Evolutionary conservation across 192 early-diverging fungal species (phyloP).

Genomic region (Ramicandelaber brevisporus): DNA sequence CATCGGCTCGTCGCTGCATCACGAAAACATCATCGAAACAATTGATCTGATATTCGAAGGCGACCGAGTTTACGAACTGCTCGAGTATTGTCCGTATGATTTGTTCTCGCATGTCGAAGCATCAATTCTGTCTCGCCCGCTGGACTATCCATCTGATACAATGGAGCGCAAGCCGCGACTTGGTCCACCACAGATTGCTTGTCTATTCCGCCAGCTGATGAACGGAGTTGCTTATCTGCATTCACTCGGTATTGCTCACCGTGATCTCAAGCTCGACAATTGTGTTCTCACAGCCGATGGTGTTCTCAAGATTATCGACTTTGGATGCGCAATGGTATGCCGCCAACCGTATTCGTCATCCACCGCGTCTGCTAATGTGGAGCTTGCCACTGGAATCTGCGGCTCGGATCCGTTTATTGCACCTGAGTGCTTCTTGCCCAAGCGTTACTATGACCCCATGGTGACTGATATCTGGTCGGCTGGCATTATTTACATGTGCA

Average conservation of each 20-base stretch:
- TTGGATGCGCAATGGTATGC: slow-evolving; percentile 78
- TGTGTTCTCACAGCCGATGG: slow-evolving; percentile 44
- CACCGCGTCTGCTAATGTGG: slow-evolving; percentile 24
- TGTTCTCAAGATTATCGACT: slow-evolving; percentile 83
- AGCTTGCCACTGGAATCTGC: slow-evolving; percentile 53
- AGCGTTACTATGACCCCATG: slow-evolving; percentile 58
- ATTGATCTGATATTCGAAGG: slow-evolving; percentile 46
- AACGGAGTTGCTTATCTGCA: slow-evolving; percentile 72
- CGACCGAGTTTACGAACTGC: slow-evolving; percentile 38
- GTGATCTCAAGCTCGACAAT: slow-evolving; percentile 83
- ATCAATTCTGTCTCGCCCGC: slow-evolving; percentile 39
- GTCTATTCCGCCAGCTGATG: slow-evolving; percentile 66
- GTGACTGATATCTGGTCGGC: slow-evolving; percentile 70
- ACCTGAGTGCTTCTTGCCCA: slow-evolving; percentile 46
- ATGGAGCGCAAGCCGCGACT: no score
- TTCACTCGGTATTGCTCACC: slow-evolving; percentile 71
- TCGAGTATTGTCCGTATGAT: slow-evolving; percentile 85
- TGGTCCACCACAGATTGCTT: slow-evolving; percentile 72
- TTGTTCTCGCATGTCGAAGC: slow-evolving; percentile 58
- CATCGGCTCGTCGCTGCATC: slow-evolving; percentile 44
- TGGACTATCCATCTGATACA: no score
- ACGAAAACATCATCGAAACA: slow-evolving; percentile 55
- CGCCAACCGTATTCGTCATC: slow-evolving; percentile 51
- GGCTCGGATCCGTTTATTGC: slow-evolving; percentile 94
- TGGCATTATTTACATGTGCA: slow-evolving; percentile 67